A percentile compares a stretch with the other conserved stretches of the same genome.
Evolutionary conservation across 2,329 filamentous ascomycete species (phyloP).

Genomic region (Lachnellula hyalina): DNA sequence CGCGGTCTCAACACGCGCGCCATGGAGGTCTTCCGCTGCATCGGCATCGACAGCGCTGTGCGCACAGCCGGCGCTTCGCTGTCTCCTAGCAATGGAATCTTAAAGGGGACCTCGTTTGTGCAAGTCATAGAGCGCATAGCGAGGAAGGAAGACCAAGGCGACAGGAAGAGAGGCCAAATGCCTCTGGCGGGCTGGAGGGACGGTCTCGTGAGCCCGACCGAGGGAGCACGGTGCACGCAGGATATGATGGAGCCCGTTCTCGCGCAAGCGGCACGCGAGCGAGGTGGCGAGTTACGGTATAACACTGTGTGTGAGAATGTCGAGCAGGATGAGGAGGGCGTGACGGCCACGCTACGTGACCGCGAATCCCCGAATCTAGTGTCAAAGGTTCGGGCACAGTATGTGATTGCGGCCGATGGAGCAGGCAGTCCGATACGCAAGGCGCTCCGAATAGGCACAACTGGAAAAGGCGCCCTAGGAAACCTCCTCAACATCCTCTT

Average conservation of each 20-base stretch:
- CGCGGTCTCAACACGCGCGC: conserved; percentile 35
- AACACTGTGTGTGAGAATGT: conserved; percentile 25
- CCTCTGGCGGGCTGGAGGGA: conserved; percentile 20
- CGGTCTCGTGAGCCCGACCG: conserved; percentile 12
- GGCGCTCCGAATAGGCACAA: conserved; percentile 26
- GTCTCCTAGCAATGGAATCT: conserved; percentile 19
- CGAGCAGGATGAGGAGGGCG: conserved; percentile 22
- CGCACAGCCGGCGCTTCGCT: conserved; percentile 19
- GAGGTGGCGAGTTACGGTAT: conserved; percentile 34
- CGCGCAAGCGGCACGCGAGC: conserved; percentile 28
- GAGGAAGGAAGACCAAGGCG: conserved; percentile 11
- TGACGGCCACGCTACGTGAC: conserved; percentile 26
- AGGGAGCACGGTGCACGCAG: conserved; percentile 33
- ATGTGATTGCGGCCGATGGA: conserved; percentile 38
- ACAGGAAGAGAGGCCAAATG: conserved; percentile 7
- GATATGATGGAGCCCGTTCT: conserved; percentile 38
- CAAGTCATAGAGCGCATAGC: conserved; percentile 17
- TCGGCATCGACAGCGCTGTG: conserved; percentile 27
- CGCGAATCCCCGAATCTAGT: not conserved
- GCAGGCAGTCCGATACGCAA: conserved; percentile 27
- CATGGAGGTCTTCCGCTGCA: conserved; percentile 33
- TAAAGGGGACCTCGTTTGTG: conserved; percentile 11
- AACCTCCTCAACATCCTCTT: conserved; percentile 35
- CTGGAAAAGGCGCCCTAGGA: conserved; percentile 30
- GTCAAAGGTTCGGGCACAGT: conserved; percentile 28